Evolutionary conservation across 179 eudicot species (phyloP), one percentile per base, ranked within the genome.

Genomic region (Nepenthes alata): DNA sequence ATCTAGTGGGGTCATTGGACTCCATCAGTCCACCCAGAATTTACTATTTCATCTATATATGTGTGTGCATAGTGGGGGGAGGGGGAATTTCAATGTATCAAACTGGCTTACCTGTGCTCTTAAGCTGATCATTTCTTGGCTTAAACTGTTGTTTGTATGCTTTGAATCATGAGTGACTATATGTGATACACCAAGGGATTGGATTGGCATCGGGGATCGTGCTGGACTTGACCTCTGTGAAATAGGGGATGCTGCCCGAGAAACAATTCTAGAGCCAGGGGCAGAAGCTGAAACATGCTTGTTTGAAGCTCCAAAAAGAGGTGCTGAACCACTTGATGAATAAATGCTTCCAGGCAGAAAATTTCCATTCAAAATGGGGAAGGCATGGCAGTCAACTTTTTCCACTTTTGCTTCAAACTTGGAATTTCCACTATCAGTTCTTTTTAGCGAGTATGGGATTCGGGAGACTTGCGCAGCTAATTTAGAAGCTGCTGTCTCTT

Each of bases 221-320:
- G 61, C 59, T 52, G 81, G 81, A 66, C 69, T 79, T 68, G 76
- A 68, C 66, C 81, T 70, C 49, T 70, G 74, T 7, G 72, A 78
- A 77, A 82, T 69, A 63, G 97, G 97, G 67, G 96, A 85, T 65
- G 85, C 67, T 65, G 89, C 75, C 47, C 85, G 80, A 64, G 96
- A 88, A 60, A 65, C 70, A 41, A 79, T 75, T 75, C 85, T 82
- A 37, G 89, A 77, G 73, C 77, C 77, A 74, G 96, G 89, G 67
- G 80, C 78, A 74, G 88, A 82, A 70, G 81, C 75, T n/a, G 91
- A 81, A 44, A 69, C 67, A 47, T 69, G 69, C 64, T 69, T 81
- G 66, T 15, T 67, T 36, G 79, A 56, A 65, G 77, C 61, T 63
- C 80, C 86, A 58, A 66, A 47, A 37, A 59, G 69, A 62, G 77